These are phyloP conservation scores for Porphyrellus cyaneotinctus DNA, from an alignment of 768 basidiomycete species.

Conservation along the genomic window DNA sequence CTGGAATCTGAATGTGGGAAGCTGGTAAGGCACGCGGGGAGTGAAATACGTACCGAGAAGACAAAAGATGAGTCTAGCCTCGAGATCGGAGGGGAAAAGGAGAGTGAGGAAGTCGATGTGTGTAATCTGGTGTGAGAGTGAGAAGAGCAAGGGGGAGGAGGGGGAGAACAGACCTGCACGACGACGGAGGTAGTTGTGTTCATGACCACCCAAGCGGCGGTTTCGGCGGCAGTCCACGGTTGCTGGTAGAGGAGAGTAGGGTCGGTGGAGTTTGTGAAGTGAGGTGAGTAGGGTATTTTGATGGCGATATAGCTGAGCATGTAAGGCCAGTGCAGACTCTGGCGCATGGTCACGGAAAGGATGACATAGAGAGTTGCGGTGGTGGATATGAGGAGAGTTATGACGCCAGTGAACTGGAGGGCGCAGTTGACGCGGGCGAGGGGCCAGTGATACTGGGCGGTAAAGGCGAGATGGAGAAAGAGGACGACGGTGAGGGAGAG, in stretches of 20 bases:
- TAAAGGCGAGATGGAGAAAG: conserved; percentile 89
- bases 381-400: conserved; percentile 72
- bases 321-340: conserved; percentile 85
- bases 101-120: conserved; percentile 97
- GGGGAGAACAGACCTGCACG: conserved; percentile 62
- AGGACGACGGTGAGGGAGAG: conserved; percentile 82
- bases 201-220: conserved; percentile 82
- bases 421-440: conserved; percentile 90
- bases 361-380: conserved; percentile 77
- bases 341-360: conserved; percentile 50
- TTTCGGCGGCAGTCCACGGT: conserved; percentile 59
- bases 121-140: conserved; percentile 58
- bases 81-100: conserved; percentile 86
- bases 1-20: conserved; percentile 30
- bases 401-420: conserved; percentile 82
- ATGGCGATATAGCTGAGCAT: conserved; percentile 92
- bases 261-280: conserved; percentile 14
- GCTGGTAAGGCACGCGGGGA: background rate
- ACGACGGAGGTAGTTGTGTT: conserved; percentile 80
- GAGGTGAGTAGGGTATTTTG: conserved; percentile 43
- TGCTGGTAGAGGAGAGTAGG: conserved; percentile 24
- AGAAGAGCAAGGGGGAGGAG: background rate
- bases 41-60: conserved; percentile 61
- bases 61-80: conserved; percentile 79
- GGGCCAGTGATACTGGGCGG: conserved; percentile 93